Base-by-base conservation (phyloP, 2,329 filamentous ascomycete genomes). In the Fusarium torreyae region DNA sequence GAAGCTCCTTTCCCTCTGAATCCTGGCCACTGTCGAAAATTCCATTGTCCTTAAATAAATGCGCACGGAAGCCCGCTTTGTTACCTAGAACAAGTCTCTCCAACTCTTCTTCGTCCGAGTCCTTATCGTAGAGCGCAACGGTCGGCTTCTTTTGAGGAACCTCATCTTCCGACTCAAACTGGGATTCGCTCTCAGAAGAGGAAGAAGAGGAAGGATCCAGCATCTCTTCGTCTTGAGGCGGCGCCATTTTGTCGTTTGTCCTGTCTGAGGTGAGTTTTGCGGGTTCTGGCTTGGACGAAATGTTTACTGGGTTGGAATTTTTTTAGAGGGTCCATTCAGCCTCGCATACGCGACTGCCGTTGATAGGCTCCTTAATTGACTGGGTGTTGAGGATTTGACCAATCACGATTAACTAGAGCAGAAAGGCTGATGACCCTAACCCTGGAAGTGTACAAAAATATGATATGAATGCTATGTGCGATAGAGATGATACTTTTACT, bases 1-100 rank as follows among this genome's bases (percentile, higher is more conserved):
- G 54, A 51, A 77, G 57, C 33, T 75, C 66, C 45, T 77, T 75
- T n/a, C 74, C 71, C n/a, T 83, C 78, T 3, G 56, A 69, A 8
- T 79, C 80, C 34, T 78, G 76, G 39, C 77, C 75, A 2, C 66
- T 72, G 45, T 76, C 74, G 38, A 76, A 69, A 1, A 75, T 75
- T 40, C 69, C 83, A 75, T 83, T 89, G 80, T 79, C 82, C 75
- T 82, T 81, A 70, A 91, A 92, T 52, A 98, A 82, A 42, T 91
- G 91, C 59, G 91, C 86, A 61, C 90, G 87, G 79, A 98, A 98
- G 34, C 91, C 92, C n/a, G 88, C 87, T 46, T 91, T 89, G 80
- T 97, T 92, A 57, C 96, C 96, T 66, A 99, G 92, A 5, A 99
- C 92, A 66, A 98, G 83, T 69, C 90, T 89, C 82, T 98, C 95